Percentiles rank a stretch among this genome's conserved stretches.
These are phyloP conservation scores for Corniculantispora saksenae DNA, from an alignment of 2,329 filamentous ascomycete species.

Conservation along the genomic window DNA sequence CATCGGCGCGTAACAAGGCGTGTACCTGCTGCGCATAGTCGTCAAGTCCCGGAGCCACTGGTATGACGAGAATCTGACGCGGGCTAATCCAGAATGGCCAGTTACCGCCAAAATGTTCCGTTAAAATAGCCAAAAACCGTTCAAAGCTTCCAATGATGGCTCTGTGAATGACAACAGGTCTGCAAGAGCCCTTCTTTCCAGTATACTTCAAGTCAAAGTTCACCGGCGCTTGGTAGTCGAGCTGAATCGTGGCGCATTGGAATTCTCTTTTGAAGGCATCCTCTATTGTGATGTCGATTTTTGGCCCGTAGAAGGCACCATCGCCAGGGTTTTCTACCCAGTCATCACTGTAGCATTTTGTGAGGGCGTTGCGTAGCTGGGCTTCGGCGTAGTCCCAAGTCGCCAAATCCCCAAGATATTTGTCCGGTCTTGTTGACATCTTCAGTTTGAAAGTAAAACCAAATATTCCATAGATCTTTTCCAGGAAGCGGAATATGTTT, in stretches of 20 bases:
- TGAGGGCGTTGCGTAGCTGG: slow-evolving; percentile 75
- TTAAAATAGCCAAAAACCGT: slow-evolving; percentile 71
- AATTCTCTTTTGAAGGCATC: slow-evolving; percentile 76
- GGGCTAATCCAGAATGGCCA: slow-evolving; percentile 89
- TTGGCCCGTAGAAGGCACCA: slow-evolving; percentile 96
- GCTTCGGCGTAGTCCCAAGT: slow-evolving; percentile 89
- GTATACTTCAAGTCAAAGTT: slow-evolving; percentile 44
- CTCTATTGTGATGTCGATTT: slow-evolving; percentile 95
- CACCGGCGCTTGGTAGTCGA: slow-evolving; percentile 76
- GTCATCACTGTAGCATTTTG: slow-evolving; percentile 56
- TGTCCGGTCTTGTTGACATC: slow-evolving; percentile 86
- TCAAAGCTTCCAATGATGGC: slow-evolving; percentile 74
- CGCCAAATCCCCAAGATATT: slow-evolving; percentile 81
- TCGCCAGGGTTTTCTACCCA: slow-evolving; percentile 96
- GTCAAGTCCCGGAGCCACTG: slow-evolving; percentile 74
- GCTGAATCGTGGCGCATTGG: slow-evolving; percentile 77
- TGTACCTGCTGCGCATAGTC: slow-evolving; percentile 78
- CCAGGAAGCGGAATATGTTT: slow-evolving; percentile 83
- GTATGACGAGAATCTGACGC: slow-evolving; percentile 65
- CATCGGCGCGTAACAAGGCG: slow-evolving; percentile 64
- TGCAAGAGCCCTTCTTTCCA: slow-evolving; percentile 69
- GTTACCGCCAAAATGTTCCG: slow-evolving; percentile 82
- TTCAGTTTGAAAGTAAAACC: slow-evolving; percentile 81
- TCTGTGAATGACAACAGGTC: slow-evolving; percentile 85
- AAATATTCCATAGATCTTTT: slow-evolving; percentile 67